These are phyloP conservation scores for Coriaria nepalensis DNA, from an alignment of 306 rosid species.

Conservation along the genomic window DNA sequence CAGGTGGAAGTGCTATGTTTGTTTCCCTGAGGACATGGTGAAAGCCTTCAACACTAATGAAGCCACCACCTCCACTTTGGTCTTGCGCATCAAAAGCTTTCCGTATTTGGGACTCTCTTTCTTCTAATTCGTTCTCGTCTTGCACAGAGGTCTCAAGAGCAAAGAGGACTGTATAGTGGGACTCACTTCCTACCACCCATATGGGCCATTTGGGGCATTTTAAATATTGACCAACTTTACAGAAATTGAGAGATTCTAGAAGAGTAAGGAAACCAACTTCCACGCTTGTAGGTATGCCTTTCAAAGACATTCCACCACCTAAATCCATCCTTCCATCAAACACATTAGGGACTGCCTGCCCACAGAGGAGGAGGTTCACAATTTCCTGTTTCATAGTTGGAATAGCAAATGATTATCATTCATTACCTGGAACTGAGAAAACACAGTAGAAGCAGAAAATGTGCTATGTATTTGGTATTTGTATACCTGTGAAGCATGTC, in stretches of 20 bases:
- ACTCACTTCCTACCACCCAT: constrained; percentile 94
- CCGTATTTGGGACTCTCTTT: constrained; percentile 76
- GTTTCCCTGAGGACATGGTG: constrained; percentile 71
- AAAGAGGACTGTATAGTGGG: constrained; percentile 86
- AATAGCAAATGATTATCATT: background rate
- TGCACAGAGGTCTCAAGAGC: constrained; percentile 71
- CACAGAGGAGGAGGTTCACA: constrained; percentile 72
- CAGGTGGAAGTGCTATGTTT: constrained; percentile 44
- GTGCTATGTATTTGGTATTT: background rate
- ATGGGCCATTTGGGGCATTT: constrained; percentile 93
- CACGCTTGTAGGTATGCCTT: constrained; percentile 65
- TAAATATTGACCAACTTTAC: constrained; percentile 76
- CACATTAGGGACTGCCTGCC: constrained; percentile 86
- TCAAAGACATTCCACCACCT: constrained; percentile 83
- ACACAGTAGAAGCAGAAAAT: background rate
- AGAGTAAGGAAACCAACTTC: constrained; percentile 93
- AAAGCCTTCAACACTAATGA: constrained; percentile 84
- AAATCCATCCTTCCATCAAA: constrained; percentile 92
- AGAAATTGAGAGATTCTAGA: constrained; percentile 78
- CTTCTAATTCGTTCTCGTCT: constrained; percentile 90
- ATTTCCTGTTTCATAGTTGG: constrained; percentile 56
- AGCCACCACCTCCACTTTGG: constrained; percentile 98
- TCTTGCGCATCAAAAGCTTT: constrained; percentile 87
- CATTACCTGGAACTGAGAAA: too few relatives aligned
- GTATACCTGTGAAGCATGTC: constrained; percentile 96